A percentile compares a stretch with the other conserved stretches of the same genome.
Conservation (phyloP, 2,329 filamentous ascomycete species). For the Fusarium devonianum region DNA sequence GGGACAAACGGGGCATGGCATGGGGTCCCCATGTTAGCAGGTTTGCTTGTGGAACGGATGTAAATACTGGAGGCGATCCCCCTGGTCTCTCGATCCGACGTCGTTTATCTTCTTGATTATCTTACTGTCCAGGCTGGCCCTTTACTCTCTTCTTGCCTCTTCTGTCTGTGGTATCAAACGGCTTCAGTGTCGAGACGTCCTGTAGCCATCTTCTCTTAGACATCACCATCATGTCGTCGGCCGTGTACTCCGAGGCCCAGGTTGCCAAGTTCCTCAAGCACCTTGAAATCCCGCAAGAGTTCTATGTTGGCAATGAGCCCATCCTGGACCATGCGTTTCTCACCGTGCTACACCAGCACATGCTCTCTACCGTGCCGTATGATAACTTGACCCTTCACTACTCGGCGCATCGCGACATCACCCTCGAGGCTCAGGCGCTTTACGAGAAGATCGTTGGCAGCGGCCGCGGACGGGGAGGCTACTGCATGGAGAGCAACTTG, state of each 20-base stretch:
- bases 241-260: slow-evolving; percentile 41
- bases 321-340: slow-evolving; percentile 45
- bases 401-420: slow-evolving; percentile 47
- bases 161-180: slow-evolving; percentile 1
- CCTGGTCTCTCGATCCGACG: slow-evolving; percentile 24
- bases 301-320: slow-evolving; percentile 39
- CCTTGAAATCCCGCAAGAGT: slow-evolving; percentile 41
- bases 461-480: slow-evolving; percentile 59
- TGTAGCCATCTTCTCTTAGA: not conserved
- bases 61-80: slow-evolving; percentile 17
- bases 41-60: slow-evolving; percentile 25
- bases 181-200: not conserved
- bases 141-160: slow-evolving; percentile 7
- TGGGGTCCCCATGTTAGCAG: slow-evolving; percentile 6
- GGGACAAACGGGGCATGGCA: slow-evolving; percentile 17
- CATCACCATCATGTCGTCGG: slow-evolving; percentile 37
- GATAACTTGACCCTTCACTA: slow-evolving; percentile 66
- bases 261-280: slow-evolving; percentile 42
- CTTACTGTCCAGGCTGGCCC: slow-evolving; percentile 5
- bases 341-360: slow-evolving; percentile 51
- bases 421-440: slow-evolving; percentile 55
- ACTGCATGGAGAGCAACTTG: slow-evolving; percentile 66
- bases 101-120: slow-evolving; percentile 20
- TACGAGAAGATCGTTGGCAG: slow-evolving; percentile 58
- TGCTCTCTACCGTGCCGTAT: slow-evolving; percentile 61